These are phyloP conservation scores for Saccharomycopsis oosterbeekiorum DNA, from an alignment of 805 yeast genomes.

Conservation along the genomic window DNA sequence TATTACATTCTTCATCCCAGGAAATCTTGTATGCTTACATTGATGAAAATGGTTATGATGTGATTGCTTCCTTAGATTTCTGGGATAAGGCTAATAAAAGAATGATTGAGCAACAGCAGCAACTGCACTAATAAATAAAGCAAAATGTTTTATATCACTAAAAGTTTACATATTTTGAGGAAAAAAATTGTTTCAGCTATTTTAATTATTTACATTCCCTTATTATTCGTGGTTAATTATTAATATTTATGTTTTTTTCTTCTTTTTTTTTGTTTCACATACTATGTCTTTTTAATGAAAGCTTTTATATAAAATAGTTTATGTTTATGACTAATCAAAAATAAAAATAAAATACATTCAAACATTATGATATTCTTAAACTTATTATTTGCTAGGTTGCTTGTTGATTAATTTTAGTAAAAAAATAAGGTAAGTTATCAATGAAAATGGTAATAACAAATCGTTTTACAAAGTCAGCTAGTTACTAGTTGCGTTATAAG, in stretches of 20 bases:
- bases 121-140: neutral
- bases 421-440: too few relatives aligned
- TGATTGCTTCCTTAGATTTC: constrained; percentile 85
- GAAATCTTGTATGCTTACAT: constrained; percentile 91
- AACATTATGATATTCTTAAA: too few relatives aligned
- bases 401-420: too few relatives aligned
- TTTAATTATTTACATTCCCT: neutral
- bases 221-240: neutral
- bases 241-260: neutral
- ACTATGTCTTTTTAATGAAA: neutral
- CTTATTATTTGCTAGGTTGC: too few relatives aligned
- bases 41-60: constrained; percentile 82
- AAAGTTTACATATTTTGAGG: too few relatives aligned
- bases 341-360: too few relatives aligned
- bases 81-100: constrained; percentile 41
- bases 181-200: too few relatives aligned
- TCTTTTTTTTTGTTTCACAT: neutral
- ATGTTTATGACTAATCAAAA: neutral
- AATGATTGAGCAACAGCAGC: constrained; percentile 1
- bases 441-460: too few relatives aligned
- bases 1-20: constrained; percentile 82
- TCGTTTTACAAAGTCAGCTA: too few relatives aligned
- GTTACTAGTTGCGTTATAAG: too few relatives aligned
- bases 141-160: too few relatives aligned
- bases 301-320: neutral